These are phyloP conservation scores for Fusarium austroafricanum DNA, from an alignment of 2,329 filamentous ascomycete genomes.

Conservation along the genomic window DNA sequence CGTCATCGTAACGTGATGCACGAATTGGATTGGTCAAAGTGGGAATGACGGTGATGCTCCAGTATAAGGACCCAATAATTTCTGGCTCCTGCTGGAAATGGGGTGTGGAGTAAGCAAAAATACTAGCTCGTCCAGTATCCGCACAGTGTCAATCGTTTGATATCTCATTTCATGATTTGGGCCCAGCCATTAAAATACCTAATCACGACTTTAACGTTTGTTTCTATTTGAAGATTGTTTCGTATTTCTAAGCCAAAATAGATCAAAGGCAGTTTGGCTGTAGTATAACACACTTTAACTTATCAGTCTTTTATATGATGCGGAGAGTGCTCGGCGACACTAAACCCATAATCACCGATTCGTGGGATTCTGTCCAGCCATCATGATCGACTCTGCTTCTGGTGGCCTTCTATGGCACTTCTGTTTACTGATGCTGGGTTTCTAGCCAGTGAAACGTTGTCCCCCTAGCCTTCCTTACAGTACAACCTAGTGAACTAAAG, in stretches of 20 bases:
- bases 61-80: constrained; percentile 19
- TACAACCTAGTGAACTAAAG: constrained; percentile 10
- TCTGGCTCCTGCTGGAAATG: constrained; percentile 31
- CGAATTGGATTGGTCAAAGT: constrained; percentile 34
- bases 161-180: constrained; percentile 22
- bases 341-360: constrained; percentile 14
- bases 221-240: constrained; percentile 2
- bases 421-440: constrained; percentile 20
- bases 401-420: constrained; percentile 19
- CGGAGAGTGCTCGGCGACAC: constrained; percentile 3
- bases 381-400: constrained; percentile 28
- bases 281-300: background rate
- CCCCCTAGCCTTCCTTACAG: constrained; percentile 1
- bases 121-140: constrained; percentile 20
- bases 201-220: constrained; percentile 1
- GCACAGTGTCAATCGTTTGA: constrained; percentile 26
- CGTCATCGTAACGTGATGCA: constrained; percentile 42
- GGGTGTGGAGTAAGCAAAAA: constrained; percentile 35
- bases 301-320: background rate
- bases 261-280: background rate
- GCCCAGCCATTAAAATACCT: background rate
- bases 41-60: constrained; percentile 43
- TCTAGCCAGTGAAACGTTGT: constrained; percentile 17
- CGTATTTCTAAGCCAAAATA: constrained; percentile 5
- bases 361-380: constrained; percentile 9